Base-by-base conservation (phyloP, 164 flowering plant genomes). In the Tinospora cordifolia region DNA sequence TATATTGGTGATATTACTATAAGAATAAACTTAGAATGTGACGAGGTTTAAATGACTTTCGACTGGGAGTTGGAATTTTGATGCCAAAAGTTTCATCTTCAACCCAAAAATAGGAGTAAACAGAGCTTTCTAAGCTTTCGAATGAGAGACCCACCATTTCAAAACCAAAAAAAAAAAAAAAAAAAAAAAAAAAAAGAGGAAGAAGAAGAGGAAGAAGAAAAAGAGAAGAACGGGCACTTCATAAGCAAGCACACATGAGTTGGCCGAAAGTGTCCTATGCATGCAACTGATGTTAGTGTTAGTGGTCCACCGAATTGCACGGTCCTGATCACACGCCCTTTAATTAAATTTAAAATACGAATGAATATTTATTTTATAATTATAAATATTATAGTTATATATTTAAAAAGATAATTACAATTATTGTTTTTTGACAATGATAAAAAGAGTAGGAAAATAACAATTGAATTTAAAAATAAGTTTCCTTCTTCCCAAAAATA, bases 221-320 rank as follows among this genome's bases (percentile, higher is more conserved):
- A 21, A 21, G 25, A 2, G 63, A 46, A 17, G 2, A 17, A 46
- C n/a, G 19, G n/a, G 1, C 22, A 51, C 59, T n/a, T 6, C 59
- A 46, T 17, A 10, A 10, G 51, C 10, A 46, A 46, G 6, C 51
- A 46, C 2, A 21, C 24, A 54, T n/a, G 60, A 21, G 60, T 54
- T 30, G 65, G 65, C 65, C 36, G 30, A 62, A 62, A 62, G 65
- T 62, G 65, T 62, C 21, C 38, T 26, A 14, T 30, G 3, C 38
- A 14, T 30, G 3, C 38, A 62, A 3, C 65, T 62, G 39, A 39
- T 27, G 65, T 30, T 30, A 30, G 36, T 14, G 8, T 30, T 6
- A 6, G 65, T 30, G 65, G 65, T 62, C 65, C 65, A 26, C 65
- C 6, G 30, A 62, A 51, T 14, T 62, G 65, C 15, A 62, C 65